Evolutionary conservation across 1,139 yeast genomes (phyloP), one percentile per base, ranked within the genome.

Genomic region (Geotrichum siamense): DNA sequence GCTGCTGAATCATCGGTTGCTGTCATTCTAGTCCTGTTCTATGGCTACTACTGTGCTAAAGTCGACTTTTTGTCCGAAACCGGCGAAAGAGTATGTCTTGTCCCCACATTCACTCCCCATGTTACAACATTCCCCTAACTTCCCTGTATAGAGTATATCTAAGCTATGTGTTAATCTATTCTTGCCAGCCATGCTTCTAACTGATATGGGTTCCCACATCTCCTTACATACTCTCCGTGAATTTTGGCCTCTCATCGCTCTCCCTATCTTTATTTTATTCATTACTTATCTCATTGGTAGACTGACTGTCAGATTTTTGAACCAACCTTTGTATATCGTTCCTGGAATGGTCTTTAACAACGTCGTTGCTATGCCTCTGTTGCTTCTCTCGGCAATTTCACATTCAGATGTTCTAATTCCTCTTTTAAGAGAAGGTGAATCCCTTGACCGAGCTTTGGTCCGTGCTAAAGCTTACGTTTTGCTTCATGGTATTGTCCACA

Each of bases 291-390:
- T 47, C 16, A 15, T 52, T 16, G 54, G 54, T 10, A 19, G 30
- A 27, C 20, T 47, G 15, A 35, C 38, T 15, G 53, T 52, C 19
- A 34, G 42, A 2, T 26, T 41, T 16, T 40, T 50, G n/a, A 45
- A 46, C 9, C 46, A 47, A 35, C 54, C 51, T 15, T 29, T 38
- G 20, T 53, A 47, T 39, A 43, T 53, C 36, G 42, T 53, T 22
- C 54, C 55, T 17, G 55, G 55, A 1, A 43, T 52, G 41, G 48
- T 51, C 22, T 53, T 53, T 45, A 53, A 53, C 42, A 53, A 53
- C 38, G 53, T 51, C 30, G 53, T 52, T 15, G 49, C 54, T n/a
- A 46, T 53, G 38, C 55, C 55, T 3, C 45, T 53, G n/a, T 35
- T 53, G 6, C 42, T 53, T 25, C 30, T 52, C 23, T 41, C 42